phyloP scores from a whole-genome alignment of 441 rosid species.

The Hura crepitans region DNA sequence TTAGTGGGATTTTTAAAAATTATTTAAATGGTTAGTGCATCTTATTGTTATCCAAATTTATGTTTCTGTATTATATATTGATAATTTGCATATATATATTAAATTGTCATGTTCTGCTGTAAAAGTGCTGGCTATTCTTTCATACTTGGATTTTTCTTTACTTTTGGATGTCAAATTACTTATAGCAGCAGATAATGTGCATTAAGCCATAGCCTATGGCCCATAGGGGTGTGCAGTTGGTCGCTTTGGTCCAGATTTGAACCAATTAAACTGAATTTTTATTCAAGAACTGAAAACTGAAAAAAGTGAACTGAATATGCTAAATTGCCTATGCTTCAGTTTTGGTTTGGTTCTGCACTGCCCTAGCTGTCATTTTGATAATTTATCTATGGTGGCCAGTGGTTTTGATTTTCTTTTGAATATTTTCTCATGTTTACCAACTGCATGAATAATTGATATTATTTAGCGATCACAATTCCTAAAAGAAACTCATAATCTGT shows the following conservation, averaged over 20 bases:
- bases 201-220: too few relatives aligned
- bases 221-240: too few relatives aligned
- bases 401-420: not conserved
- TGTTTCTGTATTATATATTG: not conserved
- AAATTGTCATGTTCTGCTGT: not conserved
- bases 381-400: not conserved
- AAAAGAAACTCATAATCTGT: constrained; percentile 11
- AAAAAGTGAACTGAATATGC: too few relatives aligned
- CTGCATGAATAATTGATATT: not conserved
- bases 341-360: too few relatives aligned
- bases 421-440: not conserved
- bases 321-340: too few relatives aligned
- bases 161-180: not conserved
- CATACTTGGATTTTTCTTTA: not conserved
- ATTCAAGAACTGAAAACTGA: too few relatives aligned
- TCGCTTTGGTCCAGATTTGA: too few relatives aligned
- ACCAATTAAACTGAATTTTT: too few relatives aligned
- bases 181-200: not conserved
- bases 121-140: not conserved
- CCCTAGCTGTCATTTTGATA: too few relatives aligned
- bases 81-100: not conserved
- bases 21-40: not conserved
- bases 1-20: not conserved
- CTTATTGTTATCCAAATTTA: not conserved
- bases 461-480: not conserved